These are phyloP conservation scores for Pleodorina starrii DNA, from an alignment of 139 green algal genomes.

Conservation along the genomic window DNA sequence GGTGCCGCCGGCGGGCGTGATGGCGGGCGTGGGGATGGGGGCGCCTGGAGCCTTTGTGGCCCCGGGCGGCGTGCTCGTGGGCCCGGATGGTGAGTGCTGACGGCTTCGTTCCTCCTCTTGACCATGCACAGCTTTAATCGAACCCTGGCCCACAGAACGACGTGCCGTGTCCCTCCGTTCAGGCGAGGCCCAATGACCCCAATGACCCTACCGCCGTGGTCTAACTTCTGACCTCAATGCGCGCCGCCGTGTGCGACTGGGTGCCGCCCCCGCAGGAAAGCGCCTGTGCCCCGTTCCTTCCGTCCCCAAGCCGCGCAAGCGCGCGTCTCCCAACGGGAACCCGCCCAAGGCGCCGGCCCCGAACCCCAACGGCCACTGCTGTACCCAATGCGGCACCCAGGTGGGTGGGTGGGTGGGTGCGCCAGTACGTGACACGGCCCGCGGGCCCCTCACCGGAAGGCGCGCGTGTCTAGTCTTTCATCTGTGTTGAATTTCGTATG, in stretches of 20 bases:
- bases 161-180: too few relatives aligned
- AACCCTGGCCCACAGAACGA: too few relatives aligned
- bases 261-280: not conserved
- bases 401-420: conserved; percentile 37
- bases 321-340: conserved; percentile 46
- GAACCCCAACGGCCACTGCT: conserved; percentile 65
- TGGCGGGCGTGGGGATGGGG: not conserved
- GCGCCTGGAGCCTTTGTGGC: not conserved
- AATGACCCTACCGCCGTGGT: too few relatives aligned
- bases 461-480: too few relatives aligned
- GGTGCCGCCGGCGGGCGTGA: not conserved
- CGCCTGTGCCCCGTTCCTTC: not conserved
- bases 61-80: not conserved
- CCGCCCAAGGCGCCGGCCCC: conserved; percentile 50
- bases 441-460: too few relatives aligned
- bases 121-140: too few relatives aligned
- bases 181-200: too few relatives aligned
- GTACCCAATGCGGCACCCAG: conserved; percentile 66
- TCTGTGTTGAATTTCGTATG: too few relatives aligned
- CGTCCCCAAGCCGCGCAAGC: conserved; percentile 39
- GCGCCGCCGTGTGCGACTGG: too few relatives aligned
- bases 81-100: conserved; percentile 17
- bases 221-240: too few relatives aligned
- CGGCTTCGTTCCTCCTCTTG: not conserved
- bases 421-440: too few relatives aligned